Base-by-base conservation (phyloP, 495 filamentous ascomycete genomes). In the Penicillium subrubescens region DNA sequence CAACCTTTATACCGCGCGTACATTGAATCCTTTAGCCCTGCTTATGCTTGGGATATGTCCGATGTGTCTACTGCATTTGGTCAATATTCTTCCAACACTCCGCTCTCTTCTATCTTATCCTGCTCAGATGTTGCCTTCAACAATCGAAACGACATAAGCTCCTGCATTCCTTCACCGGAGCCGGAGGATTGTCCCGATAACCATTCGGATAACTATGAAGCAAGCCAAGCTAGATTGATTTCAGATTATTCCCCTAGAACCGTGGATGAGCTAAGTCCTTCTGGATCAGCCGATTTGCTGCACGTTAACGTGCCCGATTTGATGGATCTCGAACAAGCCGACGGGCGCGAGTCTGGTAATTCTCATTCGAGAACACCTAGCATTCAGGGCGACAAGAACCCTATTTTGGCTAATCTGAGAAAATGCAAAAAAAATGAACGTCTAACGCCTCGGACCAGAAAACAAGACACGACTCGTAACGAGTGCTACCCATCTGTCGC, bases 301-400 rank as follows among this genome's bases (percentile, higher is more conserved):
- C 31, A 1, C 4, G 2, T 54, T 54, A 34, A 54, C 31, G 8
- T 54, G 12, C 51, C 51, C 14, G 14, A 54, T 54, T 54, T 6
- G 14, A 54, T 54, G n/a, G 51, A 54, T 34, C 51, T 54, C 29
- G 29, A 54, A 54, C n/a, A 54, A 54, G 51, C 51, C 31, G 7
- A 19, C 6, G 23, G 51, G n/a, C 12, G 7, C 31, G 31, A 34
- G 51, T 54, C 51, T 34, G n/a, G 0, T 54, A 33, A 19, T 54
- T 34, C 51, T 54, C n/a, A 34, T n/a, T 35, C 51, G 51, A 54
- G 51, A 54, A 54, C 15, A 6, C 23, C 51, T 54, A 54, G 27
- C 31, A 10, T 34, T 35, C n/a, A 54, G 19, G 8, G n/a, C n/a
- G n/a, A n/a, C n/a, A n/a, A n/a, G n/a, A n/a, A n/a, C n/a, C n/a